Conservation (phyloP, 306 rosid species). For the Fragaria nilgerrensis region DNA sequence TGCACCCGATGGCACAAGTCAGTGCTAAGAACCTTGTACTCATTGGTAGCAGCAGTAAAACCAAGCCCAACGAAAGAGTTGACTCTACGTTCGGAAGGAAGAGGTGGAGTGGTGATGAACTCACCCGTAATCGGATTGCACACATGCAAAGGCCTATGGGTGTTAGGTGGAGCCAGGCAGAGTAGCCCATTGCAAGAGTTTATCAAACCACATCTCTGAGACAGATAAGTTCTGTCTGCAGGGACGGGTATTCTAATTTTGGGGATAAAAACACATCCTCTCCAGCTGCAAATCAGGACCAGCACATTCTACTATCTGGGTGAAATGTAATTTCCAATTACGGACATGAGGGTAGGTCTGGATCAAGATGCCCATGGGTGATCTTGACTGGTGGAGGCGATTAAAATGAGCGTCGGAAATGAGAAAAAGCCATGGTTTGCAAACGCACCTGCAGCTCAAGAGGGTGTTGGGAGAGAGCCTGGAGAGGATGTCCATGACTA, state of each 20-base stretch:
- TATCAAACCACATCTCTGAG: background rate
- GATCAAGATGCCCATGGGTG: slow-evolving; percentile 1
- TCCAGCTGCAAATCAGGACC: background rate
- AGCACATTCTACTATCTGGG: background rate
- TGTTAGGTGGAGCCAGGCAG: background rate
- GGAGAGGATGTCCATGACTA: too few species aligned
- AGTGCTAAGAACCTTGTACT: background rate
- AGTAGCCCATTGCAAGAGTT: slow-evolving; percentile 17
- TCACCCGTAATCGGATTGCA: background rate
- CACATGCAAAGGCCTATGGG: background rate
- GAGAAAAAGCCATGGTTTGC: slow-evolving; percentile 7
- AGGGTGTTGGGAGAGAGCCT: background rate
- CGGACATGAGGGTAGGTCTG: background rate
- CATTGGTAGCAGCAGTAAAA: background rate
- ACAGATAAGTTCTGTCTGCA: background rate
- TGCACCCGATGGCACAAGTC: background rate
- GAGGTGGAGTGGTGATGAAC: background rate
- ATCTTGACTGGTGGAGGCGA: background rate
- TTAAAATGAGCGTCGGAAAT: background rate
- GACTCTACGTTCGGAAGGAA: background rate
- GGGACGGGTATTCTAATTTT: background rate
- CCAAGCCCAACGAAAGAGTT: background rate
- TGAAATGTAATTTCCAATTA: background rate
- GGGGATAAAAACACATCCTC: background rate
- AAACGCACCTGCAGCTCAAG: slow-evolving; percentile 12